Evolutionary conservation across 1,284 basidiomycete species (phyloP).

Genomic region (Limonomyces culmigenus): DNA sequence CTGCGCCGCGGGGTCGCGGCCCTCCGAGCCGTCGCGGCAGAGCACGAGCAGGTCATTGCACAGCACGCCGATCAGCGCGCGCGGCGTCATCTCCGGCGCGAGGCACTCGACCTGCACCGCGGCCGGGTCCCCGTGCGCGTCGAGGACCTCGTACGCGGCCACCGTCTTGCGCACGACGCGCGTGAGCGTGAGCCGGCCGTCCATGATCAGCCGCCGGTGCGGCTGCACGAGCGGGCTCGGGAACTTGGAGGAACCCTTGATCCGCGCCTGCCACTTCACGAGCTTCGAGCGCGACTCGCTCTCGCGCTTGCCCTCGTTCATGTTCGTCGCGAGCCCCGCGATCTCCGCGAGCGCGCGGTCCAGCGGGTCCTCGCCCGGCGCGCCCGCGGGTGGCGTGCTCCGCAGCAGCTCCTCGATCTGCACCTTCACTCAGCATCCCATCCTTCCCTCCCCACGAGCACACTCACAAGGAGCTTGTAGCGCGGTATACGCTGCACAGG

Average conservation of each 20-base stretch:
- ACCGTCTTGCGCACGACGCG: conserved; percentile 82
- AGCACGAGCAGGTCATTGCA: conserved; percentile 89
- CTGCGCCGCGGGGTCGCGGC: conserved; percentile 46
- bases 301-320: conserved; percentile 95
- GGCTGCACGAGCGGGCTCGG: conserved; percentile 95
- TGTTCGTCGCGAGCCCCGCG: conserved; percentile 72
- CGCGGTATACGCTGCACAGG: conserved; percentile 95
- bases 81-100: conserved; percentile 63
- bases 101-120: conserved; percentile 82
- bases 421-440: conserved; percentile 6
- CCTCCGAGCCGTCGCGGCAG: conserved; percentile 66
- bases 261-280: conserved; percentile 85
- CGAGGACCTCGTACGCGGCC: conserved; percentile 71
- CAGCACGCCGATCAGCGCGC: conserved; percentile 62
- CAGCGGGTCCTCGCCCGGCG: conserved; percentile 66
- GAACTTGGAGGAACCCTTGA: conserved; percentile 63
- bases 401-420: conserved; percentile 74
- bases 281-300: conserved; percentile 79
- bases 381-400: conserved; percentile 63
- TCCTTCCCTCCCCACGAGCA: background rate
- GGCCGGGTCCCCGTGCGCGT: conserved; percentile 57
- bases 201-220: conserved; percentile 82
- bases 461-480: conserved; percentile 74
- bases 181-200: conserved; percentile 68
- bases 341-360: conserved; percentile 78